Conservation (phyloP, 805 yeast species). For the Candida broadrunensis region DNA sequence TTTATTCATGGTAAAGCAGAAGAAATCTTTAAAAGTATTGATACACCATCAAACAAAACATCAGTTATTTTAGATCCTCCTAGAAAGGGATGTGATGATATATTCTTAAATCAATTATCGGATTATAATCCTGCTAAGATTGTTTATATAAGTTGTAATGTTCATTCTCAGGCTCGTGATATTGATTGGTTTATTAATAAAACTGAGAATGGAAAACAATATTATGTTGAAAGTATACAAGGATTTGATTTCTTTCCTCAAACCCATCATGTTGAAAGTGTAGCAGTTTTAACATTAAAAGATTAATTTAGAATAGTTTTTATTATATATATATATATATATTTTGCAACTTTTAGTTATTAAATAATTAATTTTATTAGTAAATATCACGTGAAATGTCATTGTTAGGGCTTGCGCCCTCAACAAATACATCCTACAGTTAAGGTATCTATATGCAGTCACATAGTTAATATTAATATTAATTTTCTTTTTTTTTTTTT, state of each 20-base stretch:
- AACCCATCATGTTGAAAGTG: constrained; percentile 89
- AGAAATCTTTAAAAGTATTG: constrained; percentile 74
- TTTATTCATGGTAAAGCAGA: constrained; percentile 94
- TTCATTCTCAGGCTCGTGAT: constrained; percentile 96
- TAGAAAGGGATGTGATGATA: constrained; percentile 92
- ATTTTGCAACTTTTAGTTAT: not conserved
- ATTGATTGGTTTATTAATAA: constrained; percentile 74
- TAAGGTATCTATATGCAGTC: not conserved
- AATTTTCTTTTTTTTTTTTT: too few species aligned
- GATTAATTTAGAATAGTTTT: not conserved
- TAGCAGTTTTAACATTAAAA: constrained; percentile 57
- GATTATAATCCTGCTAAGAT: constrained; percentile 80
- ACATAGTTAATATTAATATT: too few species aligned
- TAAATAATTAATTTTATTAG: too few species aligned
- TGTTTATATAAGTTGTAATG: constrained; percentile 96
- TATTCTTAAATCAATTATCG: constrained; percentile 80
- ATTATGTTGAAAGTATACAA: constrained; percentile 74
- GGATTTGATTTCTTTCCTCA: constrained; percentile 98
- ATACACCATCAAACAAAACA: constrained; percentile 72
- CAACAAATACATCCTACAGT: constrained; percentile 3
- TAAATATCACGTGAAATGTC: too few species aligned
- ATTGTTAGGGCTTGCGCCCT: not conserved
- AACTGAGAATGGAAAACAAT: constrained; percentile 59
- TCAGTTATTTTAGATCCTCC: constrained; percentile 96
- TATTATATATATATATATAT: not conserved